Percentiles rank a stretch among this genome's conserved stretches.
phyloP scores from a whole-genome alignment of 2,329 filamentous ascomycete species.

The Bipolaris bicolor region DNA sequence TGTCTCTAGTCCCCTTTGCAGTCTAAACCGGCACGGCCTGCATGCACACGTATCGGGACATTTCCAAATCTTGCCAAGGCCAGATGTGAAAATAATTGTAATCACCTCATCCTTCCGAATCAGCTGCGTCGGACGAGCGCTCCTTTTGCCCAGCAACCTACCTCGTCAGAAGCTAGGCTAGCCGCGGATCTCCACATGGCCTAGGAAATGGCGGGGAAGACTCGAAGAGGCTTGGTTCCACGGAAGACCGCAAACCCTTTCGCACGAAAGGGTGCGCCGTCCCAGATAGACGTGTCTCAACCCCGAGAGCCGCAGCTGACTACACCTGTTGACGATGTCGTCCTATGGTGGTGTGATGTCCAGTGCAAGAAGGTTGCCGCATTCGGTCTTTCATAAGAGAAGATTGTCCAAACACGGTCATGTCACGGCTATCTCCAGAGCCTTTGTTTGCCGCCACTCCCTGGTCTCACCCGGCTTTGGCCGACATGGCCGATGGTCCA shows the following conservation, averaged over 20 bases:
- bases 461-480: background rate
- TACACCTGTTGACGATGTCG: slow-evolving; percentile 4
- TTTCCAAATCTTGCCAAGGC: background rate
- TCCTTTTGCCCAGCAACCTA: slow-evolving; percentile 32
- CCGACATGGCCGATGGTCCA: slow-evolving; percentile 1
- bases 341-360: slow-evolving; percentile 22
- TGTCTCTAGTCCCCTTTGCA: background rate
- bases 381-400: background rate
- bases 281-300: slow-evolving; percentile 15
- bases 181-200: slow-evolving; percentile 16
- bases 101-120: slow-evolving; percentile 27
- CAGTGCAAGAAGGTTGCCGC: background rate
- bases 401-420: background rate
- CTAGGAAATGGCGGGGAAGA: slow-evolving; percentile 25
- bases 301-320: slow-evolving; percentile 14
- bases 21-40: slow-evolving; percentile 1
- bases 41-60: background rate
- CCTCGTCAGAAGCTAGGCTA: slow-evolving; percentile 15
- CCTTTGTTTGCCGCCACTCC: background rate
- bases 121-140: slow-evolving; percentile 33
- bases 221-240: slow-evolving; percentile 22
- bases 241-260: slow-evolving; percentile 24
- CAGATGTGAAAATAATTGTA: slow-evolving; percentile 1
- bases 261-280: slow-evolving; percentile 31
- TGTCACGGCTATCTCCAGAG: background rate